phyloP scores from a whole-genome alignment of 139 green algal species.

The Chlorella sp. region DNA sequence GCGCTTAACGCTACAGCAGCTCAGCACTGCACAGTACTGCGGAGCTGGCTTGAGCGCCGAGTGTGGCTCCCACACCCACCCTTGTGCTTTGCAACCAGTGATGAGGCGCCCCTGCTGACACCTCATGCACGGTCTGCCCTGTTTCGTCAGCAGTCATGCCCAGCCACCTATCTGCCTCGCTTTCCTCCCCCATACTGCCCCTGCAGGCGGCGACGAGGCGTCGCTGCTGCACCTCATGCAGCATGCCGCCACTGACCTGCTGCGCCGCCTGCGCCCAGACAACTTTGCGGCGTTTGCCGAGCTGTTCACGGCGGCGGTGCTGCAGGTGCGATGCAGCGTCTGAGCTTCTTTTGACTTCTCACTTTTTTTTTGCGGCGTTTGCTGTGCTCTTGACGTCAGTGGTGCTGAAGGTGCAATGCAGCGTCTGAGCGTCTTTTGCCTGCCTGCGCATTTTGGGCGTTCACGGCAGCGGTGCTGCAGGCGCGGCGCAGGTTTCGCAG shows the following conservation, averaged over 20 bases:
- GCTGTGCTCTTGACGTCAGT: background rate
- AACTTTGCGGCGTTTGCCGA: conserved; percentile 69
- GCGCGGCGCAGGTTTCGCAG: too few species aligned
- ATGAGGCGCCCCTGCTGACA: background rate
- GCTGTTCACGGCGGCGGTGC: conserved; percentile 61
- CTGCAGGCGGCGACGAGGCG: conserved; percentile 25
- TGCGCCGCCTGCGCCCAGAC: conserved; percentile 55
- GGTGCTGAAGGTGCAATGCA: background rate
- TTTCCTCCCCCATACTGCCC: background rate
- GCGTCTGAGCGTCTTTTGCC: background rate
- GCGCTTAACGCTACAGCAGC: too few species aligned
- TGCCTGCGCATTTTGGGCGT: too few species aligned
- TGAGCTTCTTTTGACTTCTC: background rate
- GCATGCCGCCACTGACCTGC: conserved; percentile 37
- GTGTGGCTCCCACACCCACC: too few species aligned
- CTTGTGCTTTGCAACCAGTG: too few species aligned
- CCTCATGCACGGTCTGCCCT: too few species aligned
- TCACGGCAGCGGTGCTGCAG: too few species aligned
- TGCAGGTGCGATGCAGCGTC: conserved; percentile 49
- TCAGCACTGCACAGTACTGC: too few species aligned
- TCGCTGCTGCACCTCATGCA: conserved; percentile 47
- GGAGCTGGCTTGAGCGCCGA: too few species aligned
- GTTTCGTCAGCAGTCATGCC: background rate
- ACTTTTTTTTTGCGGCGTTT: background rate
- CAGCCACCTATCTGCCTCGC: background rate